Conservation (phyloP, 2,329 filamentous ascomycete species). For the Penicillium capsulatum region DNA sequence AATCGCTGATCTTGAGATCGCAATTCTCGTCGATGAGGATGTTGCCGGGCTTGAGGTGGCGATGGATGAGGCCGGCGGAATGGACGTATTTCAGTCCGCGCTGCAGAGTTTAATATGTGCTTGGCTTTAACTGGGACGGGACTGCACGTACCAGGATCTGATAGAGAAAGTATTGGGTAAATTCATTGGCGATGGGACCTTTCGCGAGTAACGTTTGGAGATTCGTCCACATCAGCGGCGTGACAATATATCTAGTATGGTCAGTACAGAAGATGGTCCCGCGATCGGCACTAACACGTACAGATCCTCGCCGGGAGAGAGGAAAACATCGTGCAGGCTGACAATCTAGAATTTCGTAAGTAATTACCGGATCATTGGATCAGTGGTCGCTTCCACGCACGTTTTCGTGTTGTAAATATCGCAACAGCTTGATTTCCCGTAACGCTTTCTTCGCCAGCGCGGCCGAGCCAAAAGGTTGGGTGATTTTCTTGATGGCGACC, state of each 20-base stretch:
- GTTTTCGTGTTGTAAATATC: conserved; percentile 95
- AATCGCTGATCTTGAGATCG: conserved; percentile 98
- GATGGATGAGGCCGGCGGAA: conserved; percentile 93
- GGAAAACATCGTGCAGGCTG: conserved; percentile 97
- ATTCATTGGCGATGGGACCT: conserved; percentile 92
- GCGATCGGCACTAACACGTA: conserved; percentile 46
- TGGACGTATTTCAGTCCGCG: conserved; percentile 98
- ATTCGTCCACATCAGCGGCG: conserved; percentile 92
- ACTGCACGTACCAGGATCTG: conserved; percentile 77
- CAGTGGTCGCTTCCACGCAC: conserved; percentile 44
- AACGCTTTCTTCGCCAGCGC: conserved; percentile 7
- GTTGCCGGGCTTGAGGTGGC: conserved; percentile 95
- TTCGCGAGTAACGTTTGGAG: conserved; percentile 90
- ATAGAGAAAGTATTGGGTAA: conserved; percentile 98
- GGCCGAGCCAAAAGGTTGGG: conserved; percentile 8
- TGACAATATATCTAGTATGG: conserved; percentile 79
- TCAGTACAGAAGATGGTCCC: too few relatives aligned
- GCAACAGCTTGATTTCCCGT: conserved; percentile 82
- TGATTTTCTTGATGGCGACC: conserved; percentile 11
- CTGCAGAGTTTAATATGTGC: conserved; percentile 46
- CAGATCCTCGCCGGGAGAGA: conserved; percentile 97
- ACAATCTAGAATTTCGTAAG: conserved; percentile 62
- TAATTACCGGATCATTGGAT: not conserved
- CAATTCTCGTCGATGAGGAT: conserved; percentile 99
- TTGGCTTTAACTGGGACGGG: not conserved